Evolutionary conservation across 2,329 filamentous ascomycete genomes (phyloP).

Genomic region (Drechslera avenae): DNA sequence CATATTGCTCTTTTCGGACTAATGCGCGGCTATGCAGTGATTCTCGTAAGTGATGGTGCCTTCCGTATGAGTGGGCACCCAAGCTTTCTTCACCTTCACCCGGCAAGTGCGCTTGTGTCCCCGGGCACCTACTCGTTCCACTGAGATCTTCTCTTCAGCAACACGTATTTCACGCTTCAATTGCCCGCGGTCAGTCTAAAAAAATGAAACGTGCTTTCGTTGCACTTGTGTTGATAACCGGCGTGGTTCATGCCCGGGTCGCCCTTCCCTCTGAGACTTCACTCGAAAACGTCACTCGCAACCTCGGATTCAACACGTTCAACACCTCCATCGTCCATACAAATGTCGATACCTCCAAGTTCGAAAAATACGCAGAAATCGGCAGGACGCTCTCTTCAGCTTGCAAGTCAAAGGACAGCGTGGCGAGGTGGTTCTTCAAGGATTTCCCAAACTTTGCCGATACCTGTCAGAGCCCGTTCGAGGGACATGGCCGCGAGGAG

Average conservation of each 20-base stretch:
- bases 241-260: background rate
- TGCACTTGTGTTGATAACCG: background rate
- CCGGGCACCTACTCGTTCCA: too few species aligned
- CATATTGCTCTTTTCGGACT: too few species aligned
- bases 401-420: conserved; percentile 13
- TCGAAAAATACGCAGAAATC: conserved; percentile 6
- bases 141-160: too few species aligned
- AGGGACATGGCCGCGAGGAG: conserved; percentile 11
- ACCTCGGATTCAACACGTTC: background rate
- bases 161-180: too few species aligned
- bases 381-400: conserved; percentile 10
- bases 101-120: too few species aligned
- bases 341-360: background rate
- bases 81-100: too few species aligned
- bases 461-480: conserved; percentile 12
- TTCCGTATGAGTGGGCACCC: too few species aligned
- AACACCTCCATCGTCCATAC: background rate
- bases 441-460: conserved; percentile 5
- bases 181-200: background rate
- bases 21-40: too few species aligned
- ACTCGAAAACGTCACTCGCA: background rate
- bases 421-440: conserved; percentile 17
- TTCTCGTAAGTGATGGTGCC: too few species aligned
- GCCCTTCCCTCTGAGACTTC: background rate
- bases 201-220: conserved; percentile 5